phyloP scores from a whole-genome alignment of 2,329 filamentous ascomycete genomes.

The Aspergillus neotritici region DNA sequence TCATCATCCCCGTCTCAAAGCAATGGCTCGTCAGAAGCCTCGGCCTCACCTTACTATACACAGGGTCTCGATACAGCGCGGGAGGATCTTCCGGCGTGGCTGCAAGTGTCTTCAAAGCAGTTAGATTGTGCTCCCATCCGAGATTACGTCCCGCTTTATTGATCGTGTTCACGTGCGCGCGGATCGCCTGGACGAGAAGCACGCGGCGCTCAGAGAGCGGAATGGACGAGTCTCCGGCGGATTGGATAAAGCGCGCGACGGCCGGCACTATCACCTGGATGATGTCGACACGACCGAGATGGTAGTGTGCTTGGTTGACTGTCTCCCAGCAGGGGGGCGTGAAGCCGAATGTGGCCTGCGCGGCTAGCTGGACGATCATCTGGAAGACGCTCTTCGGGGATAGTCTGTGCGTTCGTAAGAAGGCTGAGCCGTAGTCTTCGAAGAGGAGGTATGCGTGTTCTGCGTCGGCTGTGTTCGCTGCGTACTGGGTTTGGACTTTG shows the following conservation, averaged over 20 bases:
- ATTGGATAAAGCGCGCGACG: not conserved
- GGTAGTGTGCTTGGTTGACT: not conserved
- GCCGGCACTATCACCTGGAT: constrained; percentile 1
- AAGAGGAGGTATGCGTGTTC: too few species aligned
- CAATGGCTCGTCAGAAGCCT: constrained; percentile 1
- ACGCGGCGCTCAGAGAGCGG: not conserved
- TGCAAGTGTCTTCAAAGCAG: not conserved
- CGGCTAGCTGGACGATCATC: constrained; percentile 1
- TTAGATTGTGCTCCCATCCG: not conserved
- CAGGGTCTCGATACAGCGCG: not conserved
- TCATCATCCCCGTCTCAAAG: constrained; percentile 1
- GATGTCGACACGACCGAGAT: constrained; percentile 1
- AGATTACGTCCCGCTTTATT: not conserved
- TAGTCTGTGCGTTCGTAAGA: not conserved
- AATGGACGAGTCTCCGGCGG: not conserved
- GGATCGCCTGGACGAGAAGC: not conserved
- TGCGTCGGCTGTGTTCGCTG: too few species aligned
- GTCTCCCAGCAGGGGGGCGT: constrained; percentile 6
- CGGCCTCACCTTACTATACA: not conserved
- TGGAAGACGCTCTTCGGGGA: not conserved
- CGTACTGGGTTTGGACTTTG: too few species aligned
- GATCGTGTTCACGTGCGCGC: not conserved
- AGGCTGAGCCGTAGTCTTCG: constrained; percentile 1
- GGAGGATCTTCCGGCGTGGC: not conserved
- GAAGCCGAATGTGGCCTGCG: not conserved